phyloP scores from a whole-genome alignment of 805 yeast genomes.

The Cyberlindnera suaveolens region DNA sequence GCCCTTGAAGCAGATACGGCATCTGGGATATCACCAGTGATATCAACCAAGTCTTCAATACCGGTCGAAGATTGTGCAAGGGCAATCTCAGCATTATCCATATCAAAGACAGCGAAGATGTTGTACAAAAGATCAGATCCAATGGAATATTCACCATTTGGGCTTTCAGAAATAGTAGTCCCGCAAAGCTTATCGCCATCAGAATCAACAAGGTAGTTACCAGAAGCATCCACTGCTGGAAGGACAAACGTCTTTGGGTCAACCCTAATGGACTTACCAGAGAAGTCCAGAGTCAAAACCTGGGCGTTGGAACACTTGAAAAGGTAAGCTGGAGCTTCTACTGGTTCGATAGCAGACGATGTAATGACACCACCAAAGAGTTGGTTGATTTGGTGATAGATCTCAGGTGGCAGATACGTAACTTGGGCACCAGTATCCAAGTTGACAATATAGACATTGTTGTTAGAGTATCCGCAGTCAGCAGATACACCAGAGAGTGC shows the following conservation, averaged over 20 bases:
- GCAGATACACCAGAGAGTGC: slow-evolving; percentile 11
- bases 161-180: slow-evolving; percentile 2
- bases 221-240: slow-evolving; percentile 6
- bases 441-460: background rate
- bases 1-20: slow-evolving; percentile 9
- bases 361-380: slow-evolving; percentile 11
- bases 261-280: slow-evolving; percentile 11
- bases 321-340: slow-evolving; percentile 31
- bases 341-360: slow-evolving; percentile 23
- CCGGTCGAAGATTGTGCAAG: slow-evolving; percentile 9
- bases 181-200: slow-evolving; percentile 16
- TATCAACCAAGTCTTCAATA: slow-evolving; percentile 7
- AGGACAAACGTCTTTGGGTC: slow-evolving; percentile 8
- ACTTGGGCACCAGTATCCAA: slow-evolving; percentile 19
- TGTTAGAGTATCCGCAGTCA: slow-evolving; percentile 8
- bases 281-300: slow-evolving; percentile 11
- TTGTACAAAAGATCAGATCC: slow-evolving; percentile 13
- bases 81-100: slow-evolving; percentile 13
- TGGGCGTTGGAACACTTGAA: slow-evolving; percentile 19
- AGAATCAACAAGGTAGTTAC: slow-evolving; percentile 2
- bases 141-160: slow-evolving; percentile 1
- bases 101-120: slow-evolving; percentile 15
- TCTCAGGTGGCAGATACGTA: slow-evolving; percentile 2
- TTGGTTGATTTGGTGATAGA: slow-evolving; percentile 13
- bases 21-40: slow-evolving; percentile 14